Base-by-base conservation (phyloP, 345 rosid genomes). In the Crucihimalaya himalaica region DNA sequence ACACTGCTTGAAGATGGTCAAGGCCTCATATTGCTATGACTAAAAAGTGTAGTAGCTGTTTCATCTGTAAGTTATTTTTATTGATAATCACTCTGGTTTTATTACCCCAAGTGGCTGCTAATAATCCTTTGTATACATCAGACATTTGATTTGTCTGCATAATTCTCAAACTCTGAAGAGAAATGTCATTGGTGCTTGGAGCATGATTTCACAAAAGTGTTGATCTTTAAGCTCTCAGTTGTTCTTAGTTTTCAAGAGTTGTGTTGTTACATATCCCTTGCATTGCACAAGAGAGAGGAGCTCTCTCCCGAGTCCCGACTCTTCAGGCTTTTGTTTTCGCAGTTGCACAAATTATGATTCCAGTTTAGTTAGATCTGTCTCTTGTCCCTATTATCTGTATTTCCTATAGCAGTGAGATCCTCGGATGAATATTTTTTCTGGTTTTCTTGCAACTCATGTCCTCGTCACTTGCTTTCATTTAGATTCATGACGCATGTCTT, bases 71-170 rank as follows among this genome's bases (percentile, higher is more conserved):
- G 20, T 28, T 39, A 3, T 19, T 37, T 59, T 16, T 48, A 5
- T 48, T 18, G 40, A 51, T 37, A 47, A 20, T 48, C 10, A 57
- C 39, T 10, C 28, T 46, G 3, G 25, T 19, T 29, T 35, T 64
- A 56, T 53, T 29, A 13, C 56, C 18, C 39, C 16, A 13, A 42
- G 16, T 29, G 68, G 63, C 50, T 59, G n/a, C 6, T 62, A 54
- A 69, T 53, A 62, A 69, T 76, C 10, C 29, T 75, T 23, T 68
- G 79, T 75, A 62, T 20, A 4, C 32, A 16, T 75, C 32, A 11
- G 13, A 57, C 42, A 29, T 58, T 58, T 29, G 37, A 68, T 15
- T 66, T 61, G 48, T 50, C 27, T 50, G 54, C 3, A 60, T 40
- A 51, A 61, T 56, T 56, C 40, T 56, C 23, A 31, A 9, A 56